These are phyloP conservation scores for Scheffersomyces parashehatae DNA, from an alignment of 1,139 yeast genomes.

Conservation along the genomic window DNA sequence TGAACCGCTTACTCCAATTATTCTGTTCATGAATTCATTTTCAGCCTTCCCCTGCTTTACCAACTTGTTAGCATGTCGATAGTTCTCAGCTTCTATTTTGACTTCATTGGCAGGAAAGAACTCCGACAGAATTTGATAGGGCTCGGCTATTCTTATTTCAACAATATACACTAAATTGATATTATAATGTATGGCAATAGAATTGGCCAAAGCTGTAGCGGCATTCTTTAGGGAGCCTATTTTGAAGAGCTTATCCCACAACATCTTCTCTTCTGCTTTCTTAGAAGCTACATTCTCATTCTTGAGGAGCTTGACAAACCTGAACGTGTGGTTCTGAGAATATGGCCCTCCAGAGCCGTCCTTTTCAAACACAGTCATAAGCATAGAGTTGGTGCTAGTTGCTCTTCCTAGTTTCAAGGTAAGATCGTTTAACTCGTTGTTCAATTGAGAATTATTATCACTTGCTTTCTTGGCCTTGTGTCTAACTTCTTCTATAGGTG, in stretches of 20 bases:
- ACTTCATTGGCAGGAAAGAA: constrained; percentile 41
- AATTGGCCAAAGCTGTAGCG: constrained; percentile 39
- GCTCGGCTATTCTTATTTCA: constrained; percentile 56
- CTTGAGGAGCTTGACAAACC: constrained; percentile 35
- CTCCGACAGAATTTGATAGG: constrained; percentile 37
- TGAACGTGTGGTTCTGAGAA: constrained; percentile 45
- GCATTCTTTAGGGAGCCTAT: constrained; percentile 47
- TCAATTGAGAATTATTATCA: constrained; percentile 4
- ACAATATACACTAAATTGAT: constrained; percentile 56
- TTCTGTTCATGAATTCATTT: constrained; percentile 41
- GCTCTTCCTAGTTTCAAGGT: constrained; percentile 53
- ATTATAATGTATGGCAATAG: constrained; percentile 37
- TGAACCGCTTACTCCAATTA: constrained; percentile 50
- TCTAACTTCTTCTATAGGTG: constrained; percentile 25
- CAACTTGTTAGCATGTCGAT: constrained; percentile 37
- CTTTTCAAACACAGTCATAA: constrained; percentile 51
- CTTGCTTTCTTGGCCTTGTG: constrained; percentile 7
- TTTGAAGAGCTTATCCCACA: constrained; percentile 43
- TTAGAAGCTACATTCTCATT: constrained; percentile 13
- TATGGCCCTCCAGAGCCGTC: constrained; percentile 66
- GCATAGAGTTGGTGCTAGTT: constrained; percentile 36
- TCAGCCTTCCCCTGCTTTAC: constrained; percentile 19
- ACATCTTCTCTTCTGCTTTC: constrained; percentile 13
- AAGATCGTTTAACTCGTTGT: constrained; percentile 27
- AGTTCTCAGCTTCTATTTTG: constrained; percentile 46